Base-by-base conservation (phyloP, 768 basidiomycete genomes). In the Rhizopogon vinicolor region DNA sequence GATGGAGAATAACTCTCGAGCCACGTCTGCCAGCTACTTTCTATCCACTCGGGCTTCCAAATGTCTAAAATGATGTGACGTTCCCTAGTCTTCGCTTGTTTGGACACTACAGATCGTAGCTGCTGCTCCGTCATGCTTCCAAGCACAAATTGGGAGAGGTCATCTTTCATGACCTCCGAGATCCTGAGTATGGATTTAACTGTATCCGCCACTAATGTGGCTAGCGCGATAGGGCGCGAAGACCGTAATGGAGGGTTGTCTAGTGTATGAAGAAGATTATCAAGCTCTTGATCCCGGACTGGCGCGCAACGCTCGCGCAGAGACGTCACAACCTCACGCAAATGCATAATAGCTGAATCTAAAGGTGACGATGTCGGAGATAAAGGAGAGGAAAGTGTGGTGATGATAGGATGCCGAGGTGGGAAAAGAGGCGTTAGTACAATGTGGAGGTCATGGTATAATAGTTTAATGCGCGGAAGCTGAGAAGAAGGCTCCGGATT, bases 341-440 rank as follows among this genome's bases (percentile, higher is more conserved):
- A 72, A 53, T 85, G 72, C 31, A 67, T 68, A n/a, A 81, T 61
- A 16, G 80, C 74, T 18, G 85, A 84, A 44, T 78, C 75, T 14
- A 90, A 72, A 0, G 87, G 87, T 1, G 85, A 82, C 1, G 85
- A 80, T 0, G 88, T 87, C 0, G 89, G 89, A 1, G 86, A 75
- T 10, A 85, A 70, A 0, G 84, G 87, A 2, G 80, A 74, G 6
- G 82, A 78, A 19, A 90, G 72, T 0, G 75, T 74, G 25, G 71
- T 60, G 3, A 90, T 61, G 29, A 86, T 66, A 3, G 71, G 71
- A 60, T 87, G 82, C 0, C 66, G 63, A 1, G 74, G 67, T 0
- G 87, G 87, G 18, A 90, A 77, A n/a, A 89, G 77, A 4, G 84
- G 77, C 0, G 68, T 63, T 7, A 89, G 69, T 0, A 76, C 71